These are phyloP conservation scores for Salvia miltiorrhiza DNA, from an alignment of 257 asterid species.

Conservation along the genomic window DNA sequence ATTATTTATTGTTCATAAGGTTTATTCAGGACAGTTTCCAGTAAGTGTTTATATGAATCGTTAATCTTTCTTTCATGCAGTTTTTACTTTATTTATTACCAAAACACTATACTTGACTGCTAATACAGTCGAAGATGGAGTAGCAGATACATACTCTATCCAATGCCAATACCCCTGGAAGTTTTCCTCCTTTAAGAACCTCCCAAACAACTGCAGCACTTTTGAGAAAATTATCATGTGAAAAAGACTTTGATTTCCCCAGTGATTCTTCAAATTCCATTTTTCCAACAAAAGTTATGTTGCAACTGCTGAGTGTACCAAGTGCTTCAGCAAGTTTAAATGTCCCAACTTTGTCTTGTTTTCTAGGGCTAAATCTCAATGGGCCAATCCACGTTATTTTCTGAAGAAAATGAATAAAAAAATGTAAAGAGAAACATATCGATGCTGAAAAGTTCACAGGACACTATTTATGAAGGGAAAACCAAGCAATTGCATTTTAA, in stretches of 20 bases:
- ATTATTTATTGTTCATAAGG: neutral
- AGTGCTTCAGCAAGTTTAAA: conserved; percentile 53
- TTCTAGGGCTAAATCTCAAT: conserved; percentile 48
- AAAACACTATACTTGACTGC: conserved; percentile 3
- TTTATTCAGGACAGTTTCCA: neutral
- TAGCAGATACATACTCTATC: conserved; percentile 59
- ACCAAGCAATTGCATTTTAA: neutral
- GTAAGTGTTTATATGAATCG: neutral
- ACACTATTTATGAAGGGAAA: neutral
- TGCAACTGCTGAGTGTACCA: conserved; percentile 42
- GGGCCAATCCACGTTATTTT: conserved; percentile 85
- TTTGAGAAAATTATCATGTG: conserved; percentile 37
- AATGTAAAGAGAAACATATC: conserved; percentile 6
- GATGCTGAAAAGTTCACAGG: conserved; percentile 12
- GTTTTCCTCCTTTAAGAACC: conserved; percentile 82
- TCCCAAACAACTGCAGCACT: conserved; percentile 78
- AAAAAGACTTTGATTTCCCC: conserved; percentile 29
- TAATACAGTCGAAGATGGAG: conserved; percentile 17
- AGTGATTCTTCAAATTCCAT: conserved; percentile 38
- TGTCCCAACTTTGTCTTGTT: conserved; percentile 43
- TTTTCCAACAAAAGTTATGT: conserved; percentile 61
- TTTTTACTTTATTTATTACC: neutral
- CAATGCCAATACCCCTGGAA: conserved; percentile 90
- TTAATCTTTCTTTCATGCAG: neutral
- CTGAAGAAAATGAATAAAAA: conserved; percentile 37